phyloP scores from a whole-genome alignment of 306 rosid species.

The Myrica gale region DNA sequence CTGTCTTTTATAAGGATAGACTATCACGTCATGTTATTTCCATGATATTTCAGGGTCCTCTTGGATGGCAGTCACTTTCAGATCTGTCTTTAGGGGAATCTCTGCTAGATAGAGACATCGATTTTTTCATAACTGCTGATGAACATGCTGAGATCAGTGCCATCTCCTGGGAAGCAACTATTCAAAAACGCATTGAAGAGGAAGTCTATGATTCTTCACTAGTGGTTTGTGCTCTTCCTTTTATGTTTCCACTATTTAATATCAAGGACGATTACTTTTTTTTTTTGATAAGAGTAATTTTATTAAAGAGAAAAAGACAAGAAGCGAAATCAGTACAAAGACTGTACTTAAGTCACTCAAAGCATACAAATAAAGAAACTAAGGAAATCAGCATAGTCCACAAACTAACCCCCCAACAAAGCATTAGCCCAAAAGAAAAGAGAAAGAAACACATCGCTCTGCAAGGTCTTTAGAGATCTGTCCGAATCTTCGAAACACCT shows the following conservation, averaged over 20 bases:
- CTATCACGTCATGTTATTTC: conserved; percentile 31
- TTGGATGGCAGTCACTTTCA: conserved; percentile 82
- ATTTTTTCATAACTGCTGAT: conserved; percentile 59
- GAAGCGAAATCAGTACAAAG: too few species aligned
- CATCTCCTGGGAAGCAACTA: conserved; percentile 89
- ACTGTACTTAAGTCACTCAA: too few species aligned
- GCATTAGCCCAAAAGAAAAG: too few species aligned
- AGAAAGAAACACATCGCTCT: too few species aligned
- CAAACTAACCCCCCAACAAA: too few species aligned
- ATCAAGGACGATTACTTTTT: too few species aligned
- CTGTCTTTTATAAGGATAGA: background rate
- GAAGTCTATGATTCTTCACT: conserved; percentile 72
- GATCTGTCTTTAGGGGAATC: conserved; percentile 63
- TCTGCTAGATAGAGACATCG: conserved; percentile 62
- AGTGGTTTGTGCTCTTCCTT: conserved; percentile 43
- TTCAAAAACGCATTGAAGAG: conserved; percentile 89
- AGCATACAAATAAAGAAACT: too few species aligned
- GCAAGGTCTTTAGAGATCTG: too few species aligned
- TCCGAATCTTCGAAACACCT: too few species aligned
- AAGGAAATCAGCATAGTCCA: too few species aligned
- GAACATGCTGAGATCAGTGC: conserved; percentile 69
- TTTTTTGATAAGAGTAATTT: too few species aligned
- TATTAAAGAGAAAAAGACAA: too few species aligned
- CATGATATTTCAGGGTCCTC: conserved; percentile 80
- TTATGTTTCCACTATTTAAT: background rate